A percentile compares a stretch with the other conserved stretches of the same genome.
These are phyloP conservation scores for Cordyceps militaris DNA, from an alignment of 2,329 filamentous ascomycete species.

Conservation along the genomic window DNA sequence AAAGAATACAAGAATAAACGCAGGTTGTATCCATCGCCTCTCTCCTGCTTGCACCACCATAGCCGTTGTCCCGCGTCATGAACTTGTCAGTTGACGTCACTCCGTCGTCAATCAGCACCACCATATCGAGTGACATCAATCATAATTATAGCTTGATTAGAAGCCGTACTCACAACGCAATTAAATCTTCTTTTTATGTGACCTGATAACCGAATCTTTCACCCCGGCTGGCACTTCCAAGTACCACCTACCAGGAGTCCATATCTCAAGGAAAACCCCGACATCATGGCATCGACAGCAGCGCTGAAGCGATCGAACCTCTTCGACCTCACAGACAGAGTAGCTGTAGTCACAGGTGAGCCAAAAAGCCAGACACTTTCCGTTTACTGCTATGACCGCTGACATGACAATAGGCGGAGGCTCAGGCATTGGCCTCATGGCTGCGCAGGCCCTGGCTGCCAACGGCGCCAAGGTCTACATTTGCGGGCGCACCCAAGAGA, in stretches of 20 bases:
- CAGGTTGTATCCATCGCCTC: too few species aligned
- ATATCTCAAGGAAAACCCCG: too few species aligned
- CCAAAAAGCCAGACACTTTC: background rate
- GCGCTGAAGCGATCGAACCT: constrained; percentile 19
- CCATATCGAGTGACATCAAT: background rate
- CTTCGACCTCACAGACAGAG: constrained; percentile 36
- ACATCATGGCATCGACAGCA: constrained; percentile 3
- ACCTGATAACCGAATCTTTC: too few species aligned
- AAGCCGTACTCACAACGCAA: background rate
- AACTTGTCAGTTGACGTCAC: constrained; percentile 6
- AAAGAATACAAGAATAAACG: too few species aligned
- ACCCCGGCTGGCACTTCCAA: too few species aligned
- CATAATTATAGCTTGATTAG: background rate
- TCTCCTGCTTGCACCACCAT: background rate
- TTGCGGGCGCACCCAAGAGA: constrained; percentile 56
- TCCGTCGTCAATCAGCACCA: background rate
- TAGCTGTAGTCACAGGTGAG: constrained; percentile 39
- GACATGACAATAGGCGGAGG: constrained; percentile 34
- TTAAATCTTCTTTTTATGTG: too few species aligned
- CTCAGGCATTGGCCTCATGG: constrained; percentile 63
- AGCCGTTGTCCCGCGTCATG: background rate
- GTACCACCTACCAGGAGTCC: too few species aligned
- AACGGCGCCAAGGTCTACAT: constrained; percentile 68
- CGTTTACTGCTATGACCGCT: background rate
- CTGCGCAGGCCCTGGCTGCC: constrained; percentile 56